These are phyloP conservation scores for Urostyla sp. DNA, from an alignment of 73 alveolate species.

Conservation along the genomic window DNA sequence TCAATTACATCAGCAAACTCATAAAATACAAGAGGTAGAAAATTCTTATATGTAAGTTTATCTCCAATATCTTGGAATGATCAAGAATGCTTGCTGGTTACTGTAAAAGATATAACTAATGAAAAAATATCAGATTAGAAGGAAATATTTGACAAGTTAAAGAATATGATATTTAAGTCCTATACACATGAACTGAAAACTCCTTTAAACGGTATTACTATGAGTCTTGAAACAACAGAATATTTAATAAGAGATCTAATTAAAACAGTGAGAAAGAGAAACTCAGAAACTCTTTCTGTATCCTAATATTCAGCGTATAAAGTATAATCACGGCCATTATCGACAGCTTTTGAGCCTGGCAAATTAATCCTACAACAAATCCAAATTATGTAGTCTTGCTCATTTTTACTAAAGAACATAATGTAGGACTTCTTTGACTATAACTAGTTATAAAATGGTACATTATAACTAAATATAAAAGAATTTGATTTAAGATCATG, in stretches of 20 bases:
- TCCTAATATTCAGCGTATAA: no score
- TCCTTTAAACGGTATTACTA: conserved; percentile 22
- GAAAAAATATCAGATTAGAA: conserved; percentile 36
- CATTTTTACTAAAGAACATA: conserved; percentile 31
- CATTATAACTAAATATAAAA: conserved; percentile 11
- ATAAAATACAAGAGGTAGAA: background rate
- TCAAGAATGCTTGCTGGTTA: conserved; percentile 36
- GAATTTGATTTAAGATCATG: conserved; percentile 18
- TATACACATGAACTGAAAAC: conserved; percentile 42
- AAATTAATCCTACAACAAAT: background rate
- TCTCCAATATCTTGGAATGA: conserved; percentile 44
- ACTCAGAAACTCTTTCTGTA: background rate
- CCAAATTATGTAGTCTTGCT: conserved; percentile 29
- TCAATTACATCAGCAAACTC: conserved; percentile 1
- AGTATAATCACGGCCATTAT: no score
- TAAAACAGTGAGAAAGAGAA: conserved; percentile 3
- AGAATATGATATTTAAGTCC: conserved; percentile 35
- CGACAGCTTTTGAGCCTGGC: background rate
- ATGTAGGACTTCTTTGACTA: conserved; percentile 47
- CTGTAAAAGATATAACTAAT: conserved; percentile 39
- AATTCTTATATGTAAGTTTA: background rate
- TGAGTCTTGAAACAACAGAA: conserved; percentile 33
- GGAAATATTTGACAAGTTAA: conserved; percentile 6
- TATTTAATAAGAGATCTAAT: background rate
- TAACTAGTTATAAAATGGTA: background rate